Percentiles rank a stretch among this genome's conserved stretches.
Conservation (phyloP, 345 rosid species). For the Eucalyptus dawsonii region DNA sequence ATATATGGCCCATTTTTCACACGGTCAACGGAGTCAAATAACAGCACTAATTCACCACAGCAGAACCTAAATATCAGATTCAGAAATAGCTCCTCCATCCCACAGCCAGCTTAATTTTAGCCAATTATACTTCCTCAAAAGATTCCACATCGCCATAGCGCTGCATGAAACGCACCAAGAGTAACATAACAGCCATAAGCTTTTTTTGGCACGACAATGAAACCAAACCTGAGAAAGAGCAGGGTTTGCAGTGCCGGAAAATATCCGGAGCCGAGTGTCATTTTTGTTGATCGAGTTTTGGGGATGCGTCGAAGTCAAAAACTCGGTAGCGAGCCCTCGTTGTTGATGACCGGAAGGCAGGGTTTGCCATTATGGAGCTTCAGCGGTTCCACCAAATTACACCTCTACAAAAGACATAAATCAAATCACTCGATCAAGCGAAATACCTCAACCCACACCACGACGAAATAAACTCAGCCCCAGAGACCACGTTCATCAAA, state of each 20-base stretch:
- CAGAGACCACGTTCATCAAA: neutral
- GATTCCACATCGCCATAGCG: neutral
- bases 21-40: neutral
- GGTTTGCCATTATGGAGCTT: conserved; percentile 49
- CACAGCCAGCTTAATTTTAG: neutral
- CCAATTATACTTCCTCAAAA: neutral
- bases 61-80: neutral
- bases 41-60: neutral
- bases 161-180: neutral
- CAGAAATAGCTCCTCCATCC: neutral
- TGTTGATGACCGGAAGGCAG: conserved; percentile 17
- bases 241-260: conserved; percentile 92
- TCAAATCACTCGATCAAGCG: neutral
- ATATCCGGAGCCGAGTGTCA: conserved; percentile 70
- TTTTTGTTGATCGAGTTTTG: conserved; percentile 17
- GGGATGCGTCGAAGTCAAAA: conserved; percentile 24
- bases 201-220: neutral
- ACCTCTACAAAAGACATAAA: conserved; percentile 15
- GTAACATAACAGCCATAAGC: neutral
- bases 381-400: conserved; percentile 56
- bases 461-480: neutral
- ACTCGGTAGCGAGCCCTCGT: conserved; percentile 12
- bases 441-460: neutral
- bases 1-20: neutral
- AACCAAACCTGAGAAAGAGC: conserved; percentile 67